phyloP scores from a whole-genome alignment of 768 basidiomycete species.

The Podaxis carcinomalis region DNA sequence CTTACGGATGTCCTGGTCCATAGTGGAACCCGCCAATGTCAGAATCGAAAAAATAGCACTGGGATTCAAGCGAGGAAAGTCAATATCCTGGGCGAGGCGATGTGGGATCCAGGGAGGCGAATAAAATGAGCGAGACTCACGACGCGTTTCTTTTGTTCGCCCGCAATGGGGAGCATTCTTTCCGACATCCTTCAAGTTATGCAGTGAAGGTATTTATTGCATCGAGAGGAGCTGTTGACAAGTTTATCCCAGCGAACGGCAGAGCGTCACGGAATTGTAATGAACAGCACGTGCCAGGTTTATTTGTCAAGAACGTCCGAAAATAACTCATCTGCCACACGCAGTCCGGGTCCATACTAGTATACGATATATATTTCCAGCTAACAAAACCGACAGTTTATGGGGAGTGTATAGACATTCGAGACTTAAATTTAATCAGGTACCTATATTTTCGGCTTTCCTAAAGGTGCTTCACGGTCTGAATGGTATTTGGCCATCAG shows the following conservation, averaged over 20 bases:
- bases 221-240: conserved; percentile 5
- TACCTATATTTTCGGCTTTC: conserved; percentile 45
- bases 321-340: background rate
- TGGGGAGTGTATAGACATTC: background rate
- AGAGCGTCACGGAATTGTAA: conserved; percentile 9
- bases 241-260: conserved; percentile 4
- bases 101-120: conserved; percentile 6
- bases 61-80: conserved; percentile 3
- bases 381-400: background rate
- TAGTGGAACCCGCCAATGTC: conserved; percentile 99
- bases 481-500: conserved; percentile 12
- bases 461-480: conserved; percentile 55
- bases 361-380: background rate
- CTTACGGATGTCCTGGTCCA: conserved; percentile 94
- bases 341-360: background rate
- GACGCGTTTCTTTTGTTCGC: conserved; percentile 85
- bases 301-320: conserved; percentile 8
- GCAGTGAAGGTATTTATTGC: conserved; percentile 14
- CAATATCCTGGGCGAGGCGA: conserved; percentile 13
- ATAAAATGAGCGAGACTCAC: conserved; percentile 44
- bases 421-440: conserved; percentile 31
- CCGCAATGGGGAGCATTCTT: conserved; percentile 61
- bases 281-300: conserved; percentile 10
- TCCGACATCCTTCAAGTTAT: conserved; percentile 30
- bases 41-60: conserved; percentile 99